A percentile compares a stretch with the other conserved stretches of the same genome.
These are phyloP conservation scores for Microbotryum saponariae DNA, from an alignment of 1,284 basidiomycete species.

Conservation along the genomic window DNA sequence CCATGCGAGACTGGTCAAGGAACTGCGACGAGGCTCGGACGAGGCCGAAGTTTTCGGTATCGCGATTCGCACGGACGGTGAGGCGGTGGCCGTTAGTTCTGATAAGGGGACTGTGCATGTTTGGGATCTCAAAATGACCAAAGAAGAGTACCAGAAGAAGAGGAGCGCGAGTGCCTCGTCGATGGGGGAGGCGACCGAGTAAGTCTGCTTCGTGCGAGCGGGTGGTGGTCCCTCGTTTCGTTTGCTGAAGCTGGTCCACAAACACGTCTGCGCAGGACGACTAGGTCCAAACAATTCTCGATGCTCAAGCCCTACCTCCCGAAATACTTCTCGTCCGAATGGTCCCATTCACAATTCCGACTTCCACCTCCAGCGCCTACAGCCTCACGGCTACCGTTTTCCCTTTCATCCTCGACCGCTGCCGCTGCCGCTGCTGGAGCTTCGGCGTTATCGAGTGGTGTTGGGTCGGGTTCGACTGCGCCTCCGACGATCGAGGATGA, in stretches of 20 bases:
- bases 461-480: neutral
- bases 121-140: conserved; percentile 57
- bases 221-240: neutral
- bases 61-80: conserved; percentile 51
- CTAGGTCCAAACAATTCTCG: conserved; percentile 29
- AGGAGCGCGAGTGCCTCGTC: neutral
- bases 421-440: neutral
- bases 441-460: neutral
- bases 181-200: conserved; percentile 17
- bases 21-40: conserved; percentile 79
- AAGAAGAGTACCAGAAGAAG: conserved; percentile 21
- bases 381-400: conserved; percentile 30
- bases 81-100: conserved; percentile 78
- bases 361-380: conserved; percentile 55
- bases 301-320: conserved; percentile 52
- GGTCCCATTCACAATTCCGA: conserved; percentile 87
- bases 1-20: conserved; percentile 52
- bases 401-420: conserved; percentile 8
- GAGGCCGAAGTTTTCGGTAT: conserved; percentile 87
- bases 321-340: conserved; percentile 85
- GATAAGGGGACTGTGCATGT: conserved; percentile 95
- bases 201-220: conserved; percentile 7
- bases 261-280: neutral
- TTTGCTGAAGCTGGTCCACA: neutral
- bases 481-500: conserved; percentile 33